These are phyloP conservation scores for Candida nitratophila DNA, from an alignment of 805 yeast genomes.

Conservation along the genomic window DNA sequence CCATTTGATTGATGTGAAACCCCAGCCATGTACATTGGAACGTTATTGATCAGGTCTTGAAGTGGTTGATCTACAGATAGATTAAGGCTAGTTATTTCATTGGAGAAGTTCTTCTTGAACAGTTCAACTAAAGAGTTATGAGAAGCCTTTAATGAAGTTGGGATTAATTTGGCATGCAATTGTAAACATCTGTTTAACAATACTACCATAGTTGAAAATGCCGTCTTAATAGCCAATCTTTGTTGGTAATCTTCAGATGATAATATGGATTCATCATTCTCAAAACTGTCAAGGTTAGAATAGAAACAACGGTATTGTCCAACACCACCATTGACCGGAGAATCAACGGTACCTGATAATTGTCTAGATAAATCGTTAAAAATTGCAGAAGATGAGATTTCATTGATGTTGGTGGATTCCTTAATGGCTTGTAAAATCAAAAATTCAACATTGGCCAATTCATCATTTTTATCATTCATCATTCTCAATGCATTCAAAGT, in stretches of 20 bases:
- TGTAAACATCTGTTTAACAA: slow-evolving; percentile 58
- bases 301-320: slow-evolving; percentile 74
- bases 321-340: slow-evolving; percentile 92
- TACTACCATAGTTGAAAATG: slow-evolving; percentile 64
- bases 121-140: slow-evolving; percentile 63
- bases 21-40: slow-evolving; percentile 9
- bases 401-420: slow-evolving; percentile 25
- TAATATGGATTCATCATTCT: slow-evolving; percentile 14
- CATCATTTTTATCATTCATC: slow-evolving; percentile 61
- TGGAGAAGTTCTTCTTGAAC: slow-evolving; percentile 58
- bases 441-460: slow-evolving; percentile 61
- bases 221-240: slow-evolving; percentile 28
- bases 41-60: too few relatives aligned
- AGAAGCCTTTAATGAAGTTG: slow-evolving; percentile 46
- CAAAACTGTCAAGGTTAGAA: slow-evolving; percentile 25
- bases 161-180: slow-evolving; percentile 61
- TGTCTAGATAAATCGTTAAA: slow-evolving; percentile 64
- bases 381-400: slow-evolving; percentile 27
- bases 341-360: slow-evolving; percentile 79
- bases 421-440: slow-evolving; percentile 46
- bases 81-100: slow-evolving; percentile 44
- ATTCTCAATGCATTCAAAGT: slow-evolving; percentile 73
- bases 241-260: slow-evolving; percentile 10
- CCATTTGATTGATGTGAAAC: not conserved
- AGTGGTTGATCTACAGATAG: slow-evolving; percentile 15